phyloP scores from a whole-genome alignment of 192 early-diverging fungal genomes.

The Podila minutissima region DNA sequence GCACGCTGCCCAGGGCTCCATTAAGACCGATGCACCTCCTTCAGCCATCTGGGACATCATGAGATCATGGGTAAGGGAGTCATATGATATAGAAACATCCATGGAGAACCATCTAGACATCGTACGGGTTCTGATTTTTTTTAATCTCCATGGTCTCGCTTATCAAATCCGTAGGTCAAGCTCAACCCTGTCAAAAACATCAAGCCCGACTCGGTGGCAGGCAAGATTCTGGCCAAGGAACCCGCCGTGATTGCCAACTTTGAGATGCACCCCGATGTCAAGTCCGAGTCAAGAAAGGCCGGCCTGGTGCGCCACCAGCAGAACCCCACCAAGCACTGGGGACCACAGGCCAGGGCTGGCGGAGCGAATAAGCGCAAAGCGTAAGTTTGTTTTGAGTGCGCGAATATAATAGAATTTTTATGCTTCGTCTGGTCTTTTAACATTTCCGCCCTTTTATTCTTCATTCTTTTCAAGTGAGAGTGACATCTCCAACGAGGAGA shows the following conservation, averaged over 20 bases:
- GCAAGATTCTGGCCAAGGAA: conserved; percentile 67
- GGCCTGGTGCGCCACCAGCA: conserved; percentile 93
- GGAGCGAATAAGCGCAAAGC: conserved; percentile 58
- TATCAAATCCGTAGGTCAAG: conserved; percentile 57
- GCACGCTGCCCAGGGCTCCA: conserved; percentile 79
- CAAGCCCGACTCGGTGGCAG: conserved; percentile 71
- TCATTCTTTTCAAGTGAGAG: background rate
- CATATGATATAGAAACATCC: background rate
- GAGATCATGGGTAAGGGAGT: conserved; percentile 65
- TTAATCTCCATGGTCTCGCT: background rate
- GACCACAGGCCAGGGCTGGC: conserved; percentile 86
- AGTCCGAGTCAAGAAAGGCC: conserved; percentile 78
- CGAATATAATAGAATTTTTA: background rate
- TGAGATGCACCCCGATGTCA: conserved; percentile 72
- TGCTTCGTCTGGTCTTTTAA: background rate
- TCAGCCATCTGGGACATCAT: conserved; percentile 94
- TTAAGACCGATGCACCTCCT: conserved; percentile 95
- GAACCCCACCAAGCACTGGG: conserved; percentile 98
- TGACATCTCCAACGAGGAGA: background rate
- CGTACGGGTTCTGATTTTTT: background rate
- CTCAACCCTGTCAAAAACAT: conserved; percentile 78
- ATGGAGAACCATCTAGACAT: background rate
- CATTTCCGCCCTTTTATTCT: background rate
- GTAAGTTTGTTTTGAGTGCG: conserved; percentile 28
- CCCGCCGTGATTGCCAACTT: conserved; percentile 76